phyloP scores from a whole-genome alignment of 441 rosid genomes.

The Daphne laureola region DNA sequence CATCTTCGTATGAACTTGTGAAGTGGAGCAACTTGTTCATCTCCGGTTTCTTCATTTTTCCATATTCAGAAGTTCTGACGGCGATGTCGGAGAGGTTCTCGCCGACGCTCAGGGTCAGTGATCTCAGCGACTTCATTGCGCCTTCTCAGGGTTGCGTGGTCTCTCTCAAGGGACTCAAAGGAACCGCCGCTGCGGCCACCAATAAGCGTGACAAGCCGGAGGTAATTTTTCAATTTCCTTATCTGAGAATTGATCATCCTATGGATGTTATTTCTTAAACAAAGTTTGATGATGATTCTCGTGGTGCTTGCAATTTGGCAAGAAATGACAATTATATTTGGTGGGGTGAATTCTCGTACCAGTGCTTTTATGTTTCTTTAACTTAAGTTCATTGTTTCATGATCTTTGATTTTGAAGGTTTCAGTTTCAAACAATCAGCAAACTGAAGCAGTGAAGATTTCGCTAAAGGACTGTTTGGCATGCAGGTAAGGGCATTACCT shows the following conservation, averaged over 20 bases:
- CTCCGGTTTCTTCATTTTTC: too few species aligned
- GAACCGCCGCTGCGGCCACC: constrained; percentile 18
- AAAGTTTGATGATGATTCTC: background rate
- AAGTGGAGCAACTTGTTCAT: too few species aligned
- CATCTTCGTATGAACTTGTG: too few species aligned
- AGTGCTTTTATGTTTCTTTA: background rate
- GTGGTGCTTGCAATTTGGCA: background rate
- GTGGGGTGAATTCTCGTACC: background rate
- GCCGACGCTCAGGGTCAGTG: constrained; percentile 76
- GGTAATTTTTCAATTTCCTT: constrained; percentile 23
- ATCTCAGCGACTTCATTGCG: constrained; percentile 92
- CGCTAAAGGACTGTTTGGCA: constrained; percentile 96
- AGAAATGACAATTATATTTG: background rate
- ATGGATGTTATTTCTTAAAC: background rate
- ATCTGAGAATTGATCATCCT: background rate
- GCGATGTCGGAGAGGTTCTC: constrained; percentile 86
- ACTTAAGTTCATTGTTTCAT: background rate
- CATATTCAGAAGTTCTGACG: too few species aligned
- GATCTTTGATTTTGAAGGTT: constrained; percentile 47
- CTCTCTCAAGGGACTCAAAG: constrained; percentile 53
- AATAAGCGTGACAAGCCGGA: constrained; percentile 46
- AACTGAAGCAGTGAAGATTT: constrained; percentile 73
- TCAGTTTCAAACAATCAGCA: constrained; percentile 29
- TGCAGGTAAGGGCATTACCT: constrained; percentile 51
- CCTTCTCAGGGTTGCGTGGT: constrained; percentile 87